These are phyloP conservation scores for Mycena albidolilacea DNA, from an alignment of 768 basidiomycete species.

Conservation along the genomic window DNA sequence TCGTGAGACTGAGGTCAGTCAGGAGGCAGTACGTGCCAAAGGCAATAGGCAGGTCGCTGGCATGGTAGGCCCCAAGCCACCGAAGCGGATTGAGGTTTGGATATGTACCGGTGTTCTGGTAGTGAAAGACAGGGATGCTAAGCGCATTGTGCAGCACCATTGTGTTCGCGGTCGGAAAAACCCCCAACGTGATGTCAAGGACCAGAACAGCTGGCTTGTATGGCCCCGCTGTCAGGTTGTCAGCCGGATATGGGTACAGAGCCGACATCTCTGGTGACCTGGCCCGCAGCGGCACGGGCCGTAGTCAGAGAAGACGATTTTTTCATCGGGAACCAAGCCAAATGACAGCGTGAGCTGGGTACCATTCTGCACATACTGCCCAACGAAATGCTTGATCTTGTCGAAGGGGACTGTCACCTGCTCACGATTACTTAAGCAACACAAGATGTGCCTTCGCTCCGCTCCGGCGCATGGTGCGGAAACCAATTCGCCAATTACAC, in stretches of 20 bases:
- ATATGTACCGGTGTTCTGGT: slow-evolving; percentile 5
- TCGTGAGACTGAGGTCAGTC: not conserved
- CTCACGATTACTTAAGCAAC: no score
- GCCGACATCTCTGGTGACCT: slow-evolving; percentile 23
- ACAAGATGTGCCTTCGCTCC: no score
- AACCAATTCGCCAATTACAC: no score
- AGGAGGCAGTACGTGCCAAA: slow-evolving; percentile 41
- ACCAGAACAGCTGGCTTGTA: slow-evolving; percentile 4
- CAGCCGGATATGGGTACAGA: slow-evolving; percentile 15
- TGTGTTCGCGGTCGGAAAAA: not conserved
- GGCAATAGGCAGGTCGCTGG: slow-evolving; percentile 36
- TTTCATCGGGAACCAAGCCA: slow-evolving; percentile 16
- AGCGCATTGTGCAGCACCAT: slow-evolving; percentile 3
- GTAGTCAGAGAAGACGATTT: slow-evolving; percentile 27
- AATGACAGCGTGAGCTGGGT: slow-evolving; percentile 27
- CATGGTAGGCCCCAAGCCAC: slow-evolving; percentile 39
- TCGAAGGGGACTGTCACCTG: slow-evolving; percentile 6
- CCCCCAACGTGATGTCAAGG: slow-evolving; percentile 5
- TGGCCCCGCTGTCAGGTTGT: slow-evolving; percentile 25
- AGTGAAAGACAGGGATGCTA: slow-evolving; percentile 25
- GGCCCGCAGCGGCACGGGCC: slow-evolving; percentile 15
- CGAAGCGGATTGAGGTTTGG: slow-evolving; percentile 4
- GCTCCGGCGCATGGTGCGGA: no score
- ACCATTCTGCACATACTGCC: slow-evolving; percentile 19
- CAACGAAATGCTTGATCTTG: not conserved